Evolutionary conservation across 2,329 filamentous ascomycete species (phyloP), one percentile per base, ranked within the genome.

Genomic region (Didymella sp.): DNA sequence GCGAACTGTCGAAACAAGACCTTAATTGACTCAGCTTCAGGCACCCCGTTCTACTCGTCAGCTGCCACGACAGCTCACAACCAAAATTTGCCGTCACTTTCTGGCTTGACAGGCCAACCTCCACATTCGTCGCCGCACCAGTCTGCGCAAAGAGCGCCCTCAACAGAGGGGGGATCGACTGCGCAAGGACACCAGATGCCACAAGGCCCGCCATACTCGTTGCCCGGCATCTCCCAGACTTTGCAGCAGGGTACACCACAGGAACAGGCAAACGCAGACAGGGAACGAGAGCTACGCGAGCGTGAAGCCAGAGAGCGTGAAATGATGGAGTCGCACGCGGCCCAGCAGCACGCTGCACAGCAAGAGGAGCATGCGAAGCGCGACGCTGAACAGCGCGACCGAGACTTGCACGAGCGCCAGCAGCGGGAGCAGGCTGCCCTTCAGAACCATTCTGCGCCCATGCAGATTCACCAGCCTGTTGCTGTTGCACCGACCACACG

Each of bases 391-490:
- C 82, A 85, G 59, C 78, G 84, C 56, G 84, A 87, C 62, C 80
- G 84, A 43, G 84, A 87, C 58, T 73, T 87, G 60, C 78, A 85
- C 62, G 66, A 70, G 59, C 66, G 66, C 27, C 88, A 91, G 67
- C 83, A 85, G 56, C 79, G 85, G 63, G 87, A 91, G 63, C 89
- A 88, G 66, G 84, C 85, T 47, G 85, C 90, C 24, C 92, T 95
- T 72, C 93, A 97, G 76, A 95, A 89, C 77, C 93, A 91, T 72
- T 88, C 91, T 35, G 91, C 89, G 55, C 92, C 93, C 2, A 91
- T 96, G 51, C 92, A 93, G 51, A 89, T 98, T 68, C 94, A 98
- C 77, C 94, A 98, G 76, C 94, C 94, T 5, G 92, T 97, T 57
- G 94, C 94, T 60, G 79, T 82, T 2, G 79, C 79, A 87, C 92